Base-by-base conservation (phyloP, 2,329 filamentous ascomycete genomes). In the Pseudogymnoascus sp. region DNA sequence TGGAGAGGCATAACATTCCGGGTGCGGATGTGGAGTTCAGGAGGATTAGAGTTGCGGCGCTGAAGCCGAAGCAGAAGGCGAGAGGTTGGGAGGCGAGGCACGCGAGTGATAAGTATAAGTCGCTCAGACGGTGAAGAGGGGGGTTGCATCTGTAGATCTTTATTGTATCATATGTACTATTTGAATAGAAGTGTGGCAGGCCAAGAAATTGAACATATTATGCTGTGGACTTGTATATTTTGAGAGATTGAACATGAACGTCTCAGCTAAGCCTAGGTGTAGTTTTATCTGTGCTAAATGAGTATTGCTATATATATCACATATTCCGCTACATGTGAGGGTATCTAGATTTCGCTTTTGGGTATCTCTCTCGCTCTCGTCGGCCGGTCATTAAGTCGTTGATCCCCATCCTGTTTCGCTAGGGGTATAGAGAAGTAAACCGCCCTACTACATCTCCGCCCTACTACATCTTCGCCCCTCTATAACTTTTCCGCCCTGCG, bases 1-100 rank as follows among this genome's bases (percentile, higher is more conserved):
- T 99, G 93, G 80, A 86, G 73, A 84, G 90, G 70, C 84, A 89
- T 69, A 86, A 84, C 65, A 81, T 96, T 66, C 82, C 85, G 28
- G 91, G 91, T 59, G 86, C 87, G 64, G 88, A 96, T 71, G 75
- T 97, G 67, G 91, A 97, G 78, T 90, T 96, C 76, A 90, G 90
- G 79, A 85, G 86, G 73, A 88, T 88, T 78, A 90, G 86, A 72
- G 83, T 93, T 65, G 83, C 89, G 78, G 83, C 83, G 69, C 77
- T 87, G 70, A 87, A 87, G 79, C 78, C 78, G 47, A 82, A 83
- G 50, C 80, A 82, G 77, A 85, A 83, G 78, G 76, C 81, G 7
- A 81, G 82, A 66, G 85, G 85, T 66, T 88, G 85, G 85, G 85
- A 88, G 69, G 85, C 84, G 70, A 86, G 84, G 80, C 79, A 82